These are phyloP conservation scores for Mortierella sp. DNA, from an alignment of 371 early-diverging fungal species.

Conservation along the genomic window DNA sequence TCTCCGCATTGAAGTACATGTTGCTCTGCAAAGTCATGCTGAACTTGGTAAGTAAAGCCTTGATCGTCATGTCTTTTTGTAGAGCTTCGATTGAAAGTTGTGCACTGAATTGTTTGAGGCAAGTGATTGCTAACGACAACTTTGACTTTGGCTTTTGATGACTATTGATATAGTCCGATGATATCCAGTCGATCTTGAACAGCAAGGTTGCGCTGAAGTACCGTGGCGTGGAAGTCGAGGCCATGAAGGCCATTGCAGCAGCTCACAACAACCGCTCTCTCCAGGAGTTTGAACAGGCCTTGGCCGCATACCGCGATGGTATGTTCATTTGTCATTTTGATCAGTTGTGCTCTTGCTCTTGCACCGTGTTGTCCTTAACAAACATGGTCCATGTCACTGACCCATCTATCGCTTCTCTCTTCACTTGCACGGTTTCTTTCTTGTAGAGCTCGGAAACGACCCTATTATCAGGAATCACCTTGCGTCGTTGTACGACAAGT, in stretches of 20 bases:
- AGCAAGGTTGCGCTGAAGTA: conserved; percentile 87
- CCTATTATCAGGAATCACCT: conserved; percentile 93
- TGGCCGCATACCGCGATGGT: conserved; percentile 88
- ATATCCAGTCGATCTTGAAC: conserved; percentile 87
- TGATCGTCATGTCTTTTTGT: background rate
- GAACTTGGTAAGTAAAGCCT: conserved; percentile 74
- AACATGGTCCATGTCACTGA: too few species aligned
- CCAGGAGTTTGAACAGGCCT: conserved; percentile 92
- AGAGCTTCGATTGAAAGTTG: background rate
- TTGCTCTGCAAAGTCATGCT: conserved; percentile 98
- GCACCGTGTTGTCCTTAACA: too few species aligned
- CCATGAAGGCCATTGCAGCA: conserved; percentile 94
- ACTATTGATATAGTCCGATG: conserved; percentile 74
- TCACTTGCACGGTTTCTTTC: background rate
- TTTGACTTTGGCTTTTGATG: background rate
- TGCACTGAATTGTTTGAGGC: background rate
- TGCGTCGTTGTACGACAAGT: conserved; percentile 94
- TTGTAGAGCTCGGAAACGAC: conserved; percentile 87
- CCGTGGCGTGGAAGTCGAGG: conserved; percentile 85
- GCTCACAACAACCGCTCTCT: conserved; percentile 96
- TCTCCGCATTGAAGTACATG: conserved; percentile 96
- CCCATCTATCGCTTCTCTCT: background rate
- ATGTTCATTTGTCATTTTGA: conserved; percentile 16
- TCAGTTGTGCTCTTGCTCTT: too few species aligned
- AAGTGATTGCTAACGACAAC: background rate